phyloP scores from a whole-genome alignment of 305 asterid species.

The Stenogyne calaminthoides region DNA sequence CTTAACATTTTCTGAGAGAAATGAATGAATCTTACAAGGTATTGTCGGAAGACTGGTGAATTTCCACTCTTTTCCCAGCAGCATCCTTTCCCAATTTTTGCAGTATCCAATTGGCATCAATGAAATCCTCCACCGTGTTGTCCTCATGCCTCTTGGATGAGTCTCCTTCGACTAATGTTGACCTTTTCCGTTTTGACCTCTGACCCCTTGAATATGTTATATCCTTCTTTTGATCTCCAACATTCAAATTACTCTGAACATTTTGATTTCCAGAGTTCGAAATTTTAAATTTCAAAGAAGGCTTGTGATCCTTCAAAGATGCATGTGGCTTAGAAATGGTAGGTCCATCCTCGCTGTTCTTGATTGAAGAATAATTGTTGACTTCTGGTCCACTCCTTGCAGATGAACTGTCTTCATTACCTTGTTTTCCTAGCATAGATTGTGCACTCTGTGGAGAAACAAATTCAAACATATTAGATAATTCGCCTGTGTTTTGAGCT shows the following conservation, averaged over 20 bases:
- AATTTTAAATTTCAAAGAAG: conserved; percentile 62
- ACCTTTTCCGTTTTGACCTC: conserved; percentile 80
- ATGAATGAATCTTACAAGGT: conserved; percentile 60
- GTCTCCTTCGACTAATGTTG: conserved; percentile 55
- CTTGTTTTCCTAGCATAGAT: conserved; percentile 48
- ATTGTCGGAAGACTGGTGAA: conserved; percentile 76
- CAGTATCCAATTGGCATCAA: conserved; percentile 90
- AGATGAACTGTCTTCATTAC: conserved; percentile 43
- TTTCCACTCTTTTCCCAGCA: conserved; percentile 89
- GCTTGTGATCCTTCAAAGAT: conserved; percentile 53
- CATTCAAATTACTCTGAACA: conserved; percentile 26
- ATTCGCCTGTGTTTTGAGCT: conserved; percentile 42
- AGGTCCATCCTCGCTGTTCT: conserved; percentile 42
- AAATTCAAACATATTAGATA: conserved; percentile 40
- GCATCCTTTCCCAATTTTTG: conserved; percentile 94
- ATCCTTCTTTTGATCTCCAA: conserved; percentile 51
- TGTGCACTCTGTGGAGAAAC: conserved; percentile 45
- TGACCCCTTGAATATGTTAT: conserved; percentile 75
- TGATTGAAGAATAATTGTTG: conserved; percentile 45
- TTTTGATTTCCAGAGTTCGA: conserved; percentile 56
- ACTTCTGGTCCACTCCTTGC: conserved; percentile 48
- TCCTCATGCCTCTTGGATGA: conserved; percentile 51
- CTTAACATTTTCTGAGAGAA: not conserved
- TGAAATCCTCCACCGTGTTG: conserved; percentile 63
- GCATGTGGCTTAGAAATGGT: conserved; percentile 38